These are phyloP conservation scores for Colletotrichum tropicicola DNA, from an alignment of 2,329 filamentous ascomycete genomes.

Conservation along the genomic window DNA sequence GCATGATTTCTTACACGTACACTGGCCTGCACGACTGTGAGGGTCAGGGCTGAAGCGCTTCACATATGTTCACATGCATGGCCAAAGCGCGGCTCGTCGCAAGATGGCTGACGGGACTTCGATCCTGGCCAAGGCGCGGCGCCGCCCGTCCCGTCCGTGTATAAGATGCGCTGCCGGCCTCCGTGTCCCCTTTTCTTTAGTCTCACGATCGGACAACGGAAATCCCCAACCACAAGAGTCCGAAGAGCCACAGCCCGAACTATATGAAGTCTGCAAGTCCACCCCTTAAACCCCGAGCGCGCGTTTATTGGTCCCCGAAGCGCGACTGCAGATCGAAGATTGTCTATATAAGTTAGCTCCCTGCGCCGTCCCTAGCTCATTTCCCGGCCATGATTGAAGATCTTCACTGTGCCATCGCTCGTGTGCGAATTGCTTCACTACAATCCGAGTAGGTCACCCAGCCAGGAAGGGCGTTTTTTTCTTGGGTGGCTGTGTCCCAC, in stretches of 20 bases:
- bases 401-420: constrained; percentile 51
- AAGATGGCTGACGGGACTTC: constrained; percentile 7
- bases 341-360: constrained; percentile 18
- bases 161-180: constrained; percentile 19
- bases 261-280: constrained; percentile 28
- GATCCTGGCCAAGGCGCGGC: constrained; percentile 9
- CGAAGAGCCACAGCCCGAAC: constrained; percentile 18
- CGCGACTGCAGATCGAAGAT: constrained; percentile 12
- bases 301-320: constrained; percentile 12
- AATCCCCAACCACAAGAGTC: constrained; percentile 39
- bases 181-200: background rate
- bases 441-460: constrained; percentile 53
- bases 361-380: background rate
- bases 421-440: constrained; percentile 57
- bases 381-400: constrained; percentile 46
- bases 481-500: background rate
- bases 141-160: constrained; percentile 5
- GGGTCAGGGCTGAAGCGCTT: constrained; percentile 11
- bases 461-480: background rate
- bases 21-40: background rate
- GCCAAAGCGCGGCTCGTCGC: constrained; percentile 23
- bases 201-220: constrained; percentile 39
- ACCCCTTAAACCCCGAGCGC: constrained; percentile 21
- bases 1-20: background rate
- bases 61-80: constrained; percentile 19